Evolutionary conservation across 345 rosid species (phyloP).

Genomic region (Pistacia integerrima): DNA sequence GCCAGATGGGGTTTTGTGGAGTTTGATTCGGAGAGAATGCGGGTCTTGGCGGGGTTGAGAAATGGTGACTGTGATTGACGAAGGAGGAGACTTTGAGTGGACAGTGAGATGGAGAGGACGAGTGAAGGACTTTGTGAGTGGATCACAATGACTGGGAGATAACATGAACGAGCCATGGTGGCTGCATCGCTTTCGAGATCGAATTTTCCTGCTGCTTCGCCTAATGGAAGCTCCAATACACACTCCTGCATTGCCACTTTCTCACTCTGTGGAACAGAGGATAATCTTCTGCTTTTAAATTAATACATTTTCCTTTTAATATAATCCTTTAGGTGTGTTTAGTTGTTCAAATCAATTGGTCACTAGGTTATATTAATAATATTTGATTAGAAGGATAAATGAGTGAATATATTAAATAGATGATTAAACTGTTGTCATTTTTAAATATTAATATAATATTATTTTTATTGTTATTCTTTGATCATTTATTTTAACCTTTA

Average conservation of each 20-base stretch:
- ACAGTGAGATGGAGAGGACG: constrained; percentile 45
- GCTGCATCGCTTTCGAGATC: no score
- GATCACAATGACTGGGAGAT: constrained; percentile 57
- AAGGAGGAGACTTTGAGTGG: not conserved
- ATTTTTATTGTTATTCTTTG: no score
- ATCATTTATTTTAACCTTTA: no score
- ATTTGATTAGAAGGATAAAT: no score
- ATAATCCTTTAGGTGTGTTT: no score
- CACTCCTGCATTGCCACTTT: constrained; percentile 8
- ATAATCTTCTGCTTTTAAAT: no score
- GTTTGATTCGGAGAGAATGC: constrained; percentile 34
- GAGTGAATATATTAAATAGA: no score
- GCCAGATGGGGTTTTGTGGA: constrained; percentile 4
- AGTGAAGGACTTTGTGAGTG: constrained; percentile 36
- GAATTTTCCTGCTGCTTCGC: constrained; percentile 30
- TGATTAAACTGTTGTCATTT: no score
- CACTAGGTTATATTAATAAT: no score
- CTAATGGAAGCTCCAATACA: constrained; percentile 21
- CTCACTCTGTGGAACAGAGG: not conserved
- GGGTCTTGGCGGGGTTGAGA: constrained; percentile 24
- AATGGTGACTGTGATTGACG: constrained; percentile 37
- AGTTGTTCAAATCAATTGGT: no score
- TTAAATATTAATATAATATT: no score
- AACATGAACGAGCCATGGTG: constrained; percentile 61
- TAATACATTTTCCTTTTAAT: no score